phyloP scores from a whole-genome alignment of 1,139 yeast genomes.

The Scheffersomyces insectosa region DNA sequence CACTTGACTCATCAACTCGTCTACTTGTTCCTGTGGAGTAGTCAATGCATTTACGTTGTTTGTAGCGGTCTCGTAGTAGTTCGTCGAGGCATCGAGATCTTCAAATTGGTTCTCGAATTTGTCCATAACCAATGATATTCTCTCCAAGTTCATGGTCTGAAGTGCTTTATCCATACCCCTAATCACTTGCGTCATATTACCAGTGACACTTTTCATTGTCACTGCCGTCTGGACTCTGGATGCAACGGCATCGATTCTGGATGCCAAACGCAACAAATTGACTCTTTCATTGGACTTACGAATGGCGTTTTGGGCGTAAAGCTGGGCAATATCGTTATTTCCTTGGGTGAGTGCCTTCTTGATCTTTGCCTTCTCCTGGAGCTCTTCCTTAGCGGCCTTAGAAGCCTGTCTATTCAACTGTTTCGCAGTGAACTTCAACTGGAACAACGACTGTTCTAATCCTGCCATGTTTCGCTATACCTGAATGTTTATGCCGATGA shows the following conservation, averaged over 20 bases:
- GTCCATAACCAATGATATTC: conserved; percentile 93
- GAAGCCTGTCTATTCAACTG: conserved; percentile 88
- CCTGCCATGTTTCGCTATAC: conserved; percentile 36
- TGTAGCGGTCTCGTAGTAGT: conserved; percentile 90
- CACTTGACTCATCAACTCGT: conserved; percentile 83
- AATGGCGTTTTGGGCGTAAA: conserved; percentile 95
- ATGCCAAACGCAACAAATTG: conserved; percentile 77
- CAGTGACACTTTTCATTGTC: conserved; percentile 92
- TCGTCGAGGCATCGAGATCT: conserved; percentile 90
- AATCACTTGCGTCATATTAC: conserved; percentile 90
- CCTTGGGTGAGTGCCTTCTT: conserved; percentile 88
- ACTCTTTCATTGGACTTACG: conserved; percentile 87
- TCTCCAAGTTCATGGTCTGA: conserved; percentile 92
- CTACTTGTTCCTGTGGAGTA: conserved; percentile 96
- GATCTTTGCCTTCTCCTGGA: conserved; percentile 81
- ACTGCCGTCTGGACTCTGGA: conserved; percentile 96
- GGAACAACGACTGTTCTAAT: conserved; percentile 48
- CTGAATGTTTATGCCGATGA: background rate
- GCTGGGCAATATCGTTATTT: conserved; percentile 87
- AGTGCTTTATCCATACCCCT: conserved; percentile 96
- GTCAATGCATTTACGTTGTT: conserved; percentile 83
- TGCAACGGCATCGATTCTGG: conserved; percentile 94
- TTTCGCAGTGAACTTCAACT: conserved; percentile 82
- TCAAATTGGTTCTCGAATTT: conserved; percentile 95
- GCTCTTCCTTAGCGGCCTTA: conserved; percentile 88